These are phyloP conservation scores for Ilyonectria mors-panacis DNA, from an alignment of 2,329 filamentous ascomycete genomes.

Conservation along the genomic window DNA sequence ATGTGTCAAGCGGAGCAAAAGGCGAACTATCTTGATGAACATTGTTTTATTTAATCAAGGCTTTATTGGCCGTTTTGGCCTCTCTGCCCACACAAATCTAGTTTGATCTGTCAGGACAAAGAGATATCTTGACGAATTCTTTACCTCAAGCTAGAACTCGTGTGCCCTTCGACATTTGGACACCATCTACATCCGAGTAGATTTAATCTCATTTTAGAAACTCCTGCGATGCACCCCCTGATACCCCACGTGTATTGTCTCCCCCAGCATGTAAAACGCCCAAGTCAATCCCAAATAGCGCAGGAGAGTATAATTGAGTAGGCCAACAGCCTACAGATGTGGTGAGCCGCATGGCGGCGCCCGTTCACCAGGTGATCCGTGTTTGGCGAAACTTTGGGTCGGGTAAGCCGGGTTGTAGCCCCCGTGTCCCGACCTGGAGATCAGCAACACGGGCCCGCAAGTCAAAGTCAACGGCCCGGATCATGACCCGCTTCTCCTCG, in stretches of 20 bases:
- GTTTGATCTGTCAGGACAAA: too few species aligned
- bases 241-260: not conserved
- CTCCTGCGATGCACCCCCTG: not conserved
- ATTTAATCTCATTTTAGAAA: not conserved
- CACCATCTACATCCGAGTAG: not conserved
- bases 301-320: not conserved
- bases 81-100: not conserved
- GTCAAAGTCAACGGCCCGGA: slow-evolving; percentile 70
- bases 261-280: not conserved
- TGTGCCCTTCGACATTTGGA: not conserved
- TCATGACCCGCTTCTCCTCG: slow-evolving; percentile 69
- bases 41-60: not conserved
- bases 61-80: not conserved
- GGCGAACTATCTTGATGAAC: too few species aligned
- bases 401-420: slow-evolving; percentile 60
- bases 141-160: not conserved
- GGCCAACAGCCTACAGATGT: not conserved
- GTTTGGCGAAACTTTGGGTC: slow-evolving; percentile 65
- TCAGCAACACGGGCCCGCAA: slow-evolving; percentile 65
- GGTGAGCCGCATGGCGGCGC: not conserved
- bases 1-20: not conserved
- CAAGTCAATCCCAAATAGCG: not conserved
- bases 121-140: not conserved
- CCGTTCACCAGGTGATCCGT: slow-evolving; percentile 63
- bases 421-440: slow-evolving; percentile 69